Conservation (phyloP, 352 stramenopile genomes). For the Phytopythium montanum region DNA sequence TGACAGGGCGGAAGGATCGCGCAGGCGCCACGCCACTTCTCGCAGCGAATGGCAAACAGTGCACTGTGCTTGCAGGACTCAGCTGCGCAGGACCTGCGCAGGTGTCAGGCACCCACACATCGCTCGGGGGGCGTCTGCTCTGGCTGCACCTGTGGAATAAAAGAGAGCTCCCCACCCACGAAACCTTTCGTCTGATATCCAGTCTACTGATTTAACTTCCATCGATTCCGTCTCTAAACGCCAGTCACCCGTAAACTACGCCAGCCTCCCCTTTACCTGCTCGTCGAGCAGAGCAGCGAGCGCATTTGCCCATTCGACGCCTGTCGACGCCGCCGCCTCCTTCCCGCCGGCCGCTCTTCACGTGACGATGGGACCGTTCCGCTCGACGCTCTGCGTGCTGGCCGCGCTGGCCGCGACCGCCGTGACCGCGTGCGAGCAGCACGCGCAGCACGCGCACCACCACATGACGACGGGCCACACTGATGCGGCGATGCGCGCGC, state of each 20-base stretch:
- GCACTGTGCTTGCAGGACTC: too few relatives aligned
- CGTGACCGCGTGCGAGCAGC: slow-evolving; percentile 12
- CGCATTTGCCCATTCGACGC: background rate
- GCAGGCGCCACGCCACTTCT: too few relatives aligned
- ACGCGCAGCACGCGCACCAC: too few relatives aligned
- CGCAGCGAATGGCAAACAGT: too few relatives aligned
- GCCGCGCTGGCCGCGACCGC: slow-evolving; percentile 14
- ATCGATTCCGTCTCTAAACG: background rate
- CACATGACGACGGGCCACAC: slow-evolving; percentile 33
- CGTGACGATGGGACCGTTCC: background rate
- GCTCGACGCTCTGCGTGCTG: slow-evolving; percentile 3
- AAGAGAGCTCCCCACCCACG: too few relatives aligned
- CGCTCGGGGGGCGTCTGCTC: too few relatives aligned
- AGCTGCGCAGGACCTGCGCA: too few relatives aligned
- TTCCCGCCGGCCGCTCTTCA: background rate
- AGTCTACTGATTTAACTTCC: background rate
- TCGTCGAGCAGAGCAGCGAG: background rate
- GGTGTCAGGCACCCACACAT: too few relatives aligned
- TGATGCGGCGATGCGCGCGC: slow-evolving; percentile 35
- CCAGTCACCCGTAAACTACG: background rate
- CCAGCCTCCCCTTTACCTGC: background rate
- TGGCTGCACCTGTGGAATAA: too few relatives aligned
- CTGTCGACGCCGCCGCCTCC: background rate
- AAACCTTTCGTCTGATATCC: background rate
- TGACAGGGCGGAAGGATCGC: background rate